These are phyloP conservation scores for Cadophora sp. DNA, from an alignment of 2,329 filamentous ascomycete genomes.

Conservation along the genomic window DNA sequence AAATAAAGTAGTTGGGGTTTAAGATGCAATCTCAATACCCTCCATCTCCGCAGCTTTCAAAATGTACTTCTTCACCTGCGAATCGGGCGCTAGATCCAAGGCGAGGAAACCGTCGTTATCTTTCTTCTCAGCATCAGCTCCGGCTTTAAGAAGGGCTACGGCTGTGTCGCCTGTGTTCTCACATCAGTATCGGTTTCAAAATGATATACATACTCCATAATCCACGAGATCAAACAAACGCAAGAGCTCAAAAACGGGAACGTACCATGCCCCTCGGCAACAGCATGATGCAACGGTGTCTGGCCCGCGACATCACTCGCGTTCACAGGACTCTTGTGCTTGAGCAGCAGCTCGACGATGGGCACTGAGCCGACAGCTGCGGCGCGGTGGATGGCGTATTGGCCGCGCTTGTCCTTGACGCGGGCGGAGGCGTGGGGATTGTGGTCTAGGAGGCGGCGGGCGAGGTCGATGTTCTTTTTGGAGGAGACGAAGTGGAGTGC, in stretches of 20 bases:
- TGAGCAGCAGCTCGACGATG: constrained; percentile 80
- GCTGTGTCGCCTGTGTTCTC: constrained; percentile 72
- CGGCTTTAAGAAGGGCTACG: constrained; percentile 80
- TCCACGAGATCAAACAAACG: background rate
- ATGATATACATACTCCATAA: background rate
- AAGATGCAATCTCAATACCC: constrained; percentile 67
- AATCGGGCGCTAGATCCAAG: constrained; percentile 85
- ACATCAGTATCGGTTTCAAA: background rate
- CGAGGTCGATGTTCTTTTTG: constrained; percentile 85
- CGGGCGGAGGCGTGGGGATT: constrained; percentile 76
- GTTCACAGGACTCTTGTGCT: constrained; percentile 81
- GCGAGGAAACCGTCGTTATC: constrained; percentile 74
- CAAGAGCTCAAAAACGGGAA: constrained; percentile 18
- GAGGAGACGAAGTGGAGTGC: constrained; percentile 91
- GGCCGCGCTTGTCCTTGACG: constrained; percentile 84
- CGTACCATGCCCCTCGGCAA: constrained; percentile 75
- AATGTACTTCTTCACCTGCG: constrained; percentile 80
- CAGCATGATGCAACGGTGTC: constrained; percentile 88
- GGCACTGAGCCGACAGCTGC: constrained; percentile 90
- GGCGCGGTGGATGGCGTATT: constrained; percentile 88
- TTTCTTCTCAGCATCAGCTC: constrained; percentile 81
- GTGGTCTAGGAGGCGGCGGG: constrained; percentile 75
- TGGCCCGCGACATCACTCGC: constrained; percentile 82
- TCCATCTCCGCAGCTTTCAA: constrained; percentile 81
- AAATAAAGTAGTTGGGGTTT: background rate